Conservation (phyloP, 2,329 filamentous ascomycete species). For the Diplodia corticola region DNA sequence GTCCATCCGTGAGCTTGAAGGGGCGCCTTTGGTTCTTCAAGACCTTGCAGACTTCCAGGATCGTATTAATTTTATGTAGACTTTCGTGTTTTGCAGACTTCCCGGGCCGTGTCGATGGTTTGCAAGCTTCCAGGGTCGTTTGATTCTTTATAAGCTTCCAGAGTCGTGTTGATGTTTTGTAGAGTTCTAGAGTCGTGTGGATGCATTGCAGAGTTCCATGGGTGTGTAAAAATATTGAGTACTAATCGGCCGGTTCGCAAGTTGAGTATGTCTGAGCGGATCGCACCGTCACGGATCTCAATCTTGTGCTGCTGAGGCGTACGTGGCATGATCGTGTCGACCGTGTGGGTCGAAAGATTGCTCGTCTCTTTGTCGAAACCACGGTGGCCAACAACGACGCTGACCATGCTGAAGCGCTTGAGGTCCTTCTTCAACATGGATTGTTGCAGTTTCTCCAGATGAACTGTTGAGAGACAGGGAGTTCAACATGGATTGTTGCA, state of each 20-base stretch:
- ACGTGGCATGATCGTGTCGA: slow-evolving; percentile 50
- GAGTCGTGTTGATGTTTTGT: no score
- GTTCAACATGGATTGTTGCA: no score
- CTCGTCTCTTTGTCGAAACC: slow-evolving; percentile 27
- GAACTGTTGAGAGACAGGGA: no score
- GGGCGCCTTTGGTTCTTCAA: slow-evolving; percentile 58
- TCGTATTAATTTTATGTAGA: no score
- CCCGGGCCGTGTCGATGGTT: no score
- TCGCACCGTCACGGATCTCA: slow-evolving; percentile 57
- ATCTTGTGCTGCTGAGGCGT: slow-evolving; percentile 49
- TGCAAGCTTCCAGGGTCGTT: no score
- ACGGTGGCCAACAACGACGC: slow-evolving; percentile 45
- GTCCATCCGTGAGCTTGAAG: slow-evolving; percentile 60
- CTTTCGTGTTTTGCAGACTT: no score
- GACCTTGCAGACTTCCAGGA: no score
- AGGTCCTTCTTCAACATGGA: slow-evolving; percentile 37
- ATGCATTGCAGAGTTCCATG: slow-evolving; percentile 59
- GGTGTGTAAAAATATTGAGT: slow-evolving; percentile 59
- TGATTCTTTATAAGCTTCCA: no score
- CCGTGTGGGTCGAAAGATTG: slow-evolving; percentile 47
- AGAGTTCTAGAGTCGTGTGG: no score
- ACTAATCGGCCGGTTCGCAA: no score
- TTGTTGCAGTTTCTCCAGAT: slow-evolving; percentile 24
- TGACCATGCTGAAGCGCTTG: slow-evolving; percentile 46
- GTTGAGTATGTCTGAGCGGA: slow-evolving; percentile 38